phyloP scores from a whole-genome alignment of 2,329 filamentous ascomycete genomes.

The Fusarium circinatum region DNA sequence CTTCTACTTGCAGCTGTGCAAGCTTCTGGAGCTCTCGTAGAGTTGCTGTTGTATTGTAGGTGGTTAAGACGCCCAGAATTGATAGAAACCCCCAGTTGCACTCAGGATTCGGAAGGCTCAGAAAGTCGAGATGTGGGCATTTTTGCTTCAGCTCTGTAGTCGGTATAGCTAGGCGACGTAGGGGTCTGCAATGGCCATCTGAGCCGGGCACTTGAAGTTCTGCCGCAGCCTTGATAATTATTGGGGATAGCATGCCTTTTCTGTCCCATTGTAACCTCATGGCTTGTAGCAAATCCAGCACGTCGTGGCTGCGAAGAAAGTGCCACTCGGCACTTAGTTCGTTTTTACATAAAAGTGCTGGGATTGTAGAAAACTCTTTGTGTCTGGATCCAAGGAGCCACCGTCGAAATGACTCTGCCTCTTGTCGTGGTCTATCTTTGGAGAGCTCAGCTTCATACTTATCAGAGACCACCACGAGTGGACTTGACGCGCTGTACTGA shows the following conservation, averaged over 20 bases:
- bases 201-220: neutral
- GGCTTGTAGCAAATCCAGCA: neutral
- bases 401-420: neutral
- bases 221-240: neutral
- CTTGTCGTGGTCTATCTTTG: neutral
- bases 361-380: neutral
- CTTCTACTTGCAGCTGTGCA: neutral
- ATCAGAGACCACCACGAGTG: neutral
- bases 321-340: neutral
- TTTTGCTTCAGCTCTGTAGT: neutral
- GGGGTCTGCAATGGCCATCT: neutral
- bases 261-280: neutral
- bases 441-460: neutral
- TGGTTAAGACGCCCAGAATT: rapidly evolving
- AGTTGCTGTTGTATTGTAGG: neutral
- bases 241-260: neutral
- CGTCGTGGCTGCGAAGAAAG: neutral
- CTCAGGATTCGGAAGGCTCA: neutral
- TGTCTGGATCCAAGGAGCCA: neutral
- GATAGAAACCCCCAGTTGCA: neutral
- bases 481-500: neutral
- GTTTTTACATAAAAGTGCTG: neutral
- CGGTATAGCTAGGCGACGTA: neutral
- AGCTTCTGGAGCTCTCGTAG: neutral
- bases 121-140: neutral